These are phyloP conservation scores for Cystobasidiopsis lactophilus DNA, from an alignment of 768 basidiomycete species.

Conservation along the genomic window DNA sequence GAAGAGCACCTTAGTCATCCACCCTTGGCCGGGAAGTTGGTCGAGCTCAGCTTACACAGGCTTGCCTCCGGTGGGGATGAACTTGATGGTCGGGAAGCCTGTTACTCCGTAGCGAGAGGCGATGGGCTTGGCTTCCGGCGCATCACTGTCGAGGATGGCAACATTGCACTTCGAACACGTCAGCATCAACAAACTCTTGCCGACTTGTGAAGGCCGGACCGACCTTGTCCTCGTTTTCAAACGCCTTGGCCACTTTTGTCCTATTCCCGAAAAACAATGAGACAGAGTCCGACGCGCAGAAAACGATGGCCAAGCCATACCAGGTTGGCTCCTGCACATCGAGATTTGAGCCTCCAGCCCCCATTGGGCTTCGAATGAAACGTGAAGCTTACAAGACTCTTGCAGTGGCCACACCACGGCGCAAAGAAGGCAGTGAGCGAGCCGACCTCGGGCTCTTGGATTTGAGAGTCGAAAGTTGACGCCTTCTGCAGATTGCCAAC, in stretches of 20 bases:
- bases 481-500: too few relatives aligned
- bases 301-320: too few relatives aligned
- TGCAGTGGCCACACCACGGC: conserved; percentile 71
- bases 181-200: conserved; percentile 41
- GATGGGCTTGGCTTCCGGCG: conserved; percentile 49
- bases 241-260: conserved; percentile 28
- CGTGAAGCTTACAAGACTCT: too few relatives aligned
- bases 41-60: neutral
- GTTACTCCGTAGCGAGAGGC: conserved; percentile 46
- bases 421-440: conserved; percentile 34
- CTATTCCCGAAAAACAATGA: neutral
- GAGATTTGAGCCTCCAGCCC: too few relatives aligned
- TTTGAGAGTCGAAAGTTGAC: conserved; percentile 56
- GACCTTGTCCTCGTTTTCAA: conserved; percentile 17
- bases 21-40: conserved; percentile 2
- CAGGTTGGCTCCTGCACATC: too few relatives aligned
- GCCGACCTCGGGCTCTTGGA: conserved; percentile 23
- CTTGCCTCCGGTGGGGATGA: conserved; percentile 44
- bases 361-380: too few relatives aligned
- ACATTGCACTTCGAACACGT: conserved; percentile 73
- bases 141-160: conserved; percentile 78
- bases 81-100: conserved; percentile 85
- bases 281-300: conserved; percentile 4
- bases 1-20: neutral
- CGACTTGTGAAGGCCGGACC: conserved; percentile 49